Conservation (phyloP, 1,139 yeast genomes). For the Taphrina confusa region DNA sequence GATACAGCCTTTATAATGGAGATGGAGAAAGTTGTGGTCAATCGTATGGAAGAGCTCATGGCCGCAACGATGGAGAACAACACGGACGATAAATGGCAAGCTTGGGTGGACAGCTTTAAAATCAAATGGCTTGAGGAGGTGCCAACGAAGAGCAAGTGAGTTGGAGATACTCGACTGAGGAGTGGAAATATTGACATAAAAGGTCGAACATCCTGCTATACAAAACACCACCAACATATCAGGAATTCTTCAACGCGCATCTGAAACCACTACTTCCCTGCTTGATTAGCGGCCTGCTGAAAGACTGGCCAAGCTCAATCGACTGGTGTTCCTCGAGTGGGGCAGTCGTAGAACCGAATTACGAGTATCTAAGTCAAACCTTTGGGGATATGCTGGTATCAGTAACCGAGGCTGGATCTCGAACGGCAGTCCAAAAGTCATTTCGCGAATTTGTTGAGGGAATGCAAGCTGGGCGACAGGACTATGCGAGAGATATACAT, state of each 20-base stretch:
- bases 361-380: neutral
- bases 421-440: neutral
- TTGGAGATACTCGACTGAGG: neutral
- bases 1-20: conserved; percentile 26
- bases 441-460: conserved; percentile 15
- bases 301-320: conserved; percentile 13
- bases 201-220: conserved; percentile 1
- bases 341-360: conserved; percentile 14
- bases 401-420: neutral
- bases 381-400: conserved; percentile 21
- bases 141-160: conserved; percentile 13
- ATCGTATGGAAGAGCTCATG: conserved; percentile 17
- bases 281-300: conserved; percentile 22
- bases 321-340: conserved; percentile 7
- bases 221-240: conserved; percentile 14
- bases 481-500: conserved; percentile 35
- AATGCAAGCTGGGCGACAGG: neutral
- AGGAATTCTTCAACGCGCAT: conserved; percentile 14
- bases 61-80: conserved; percentile 7
- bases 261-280: conserved; percentile 27
- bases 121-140: conserved; percentile 22
- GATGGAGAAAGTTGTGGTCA: conserved; percentile 21
- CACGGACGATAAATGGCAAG: conserved; percentile 17
- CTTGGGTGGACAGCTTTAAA: conserved; percentile 13
- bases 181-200: neutral